Conservation (phyloP, 768 basidiomycete species). For the Trichaptum fuscoviolaceum region DNA sequence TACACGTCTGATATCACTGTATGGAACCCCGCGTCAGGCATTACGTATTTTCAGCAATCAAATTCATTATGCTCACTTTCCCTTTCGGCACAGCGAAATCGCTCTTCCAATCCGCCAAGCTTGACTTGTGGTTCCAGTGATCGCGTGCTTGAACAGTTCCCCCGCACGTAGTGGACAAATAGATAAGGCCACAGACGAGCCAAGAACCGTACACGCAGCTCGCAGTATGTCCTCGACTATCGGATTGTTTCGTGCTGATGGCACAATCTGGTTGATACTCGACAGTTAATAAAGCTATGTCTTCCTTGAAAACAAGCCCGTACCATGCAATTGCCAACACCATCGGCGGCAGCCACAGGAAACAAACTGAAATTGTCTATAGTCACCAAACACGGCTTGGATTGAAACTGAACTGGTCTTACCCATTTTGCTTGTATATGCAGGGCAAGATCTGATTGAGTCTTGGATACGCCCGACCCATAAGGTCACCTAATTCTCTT, state of each 20-base stretch:
- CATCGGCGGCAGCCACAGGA: conserved; percentile 31
- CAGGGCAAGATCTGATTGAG: background rate
- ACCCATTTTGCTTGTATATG: conserved; percentile 1
- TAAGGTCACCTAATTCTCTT: conserved; percentile 29
- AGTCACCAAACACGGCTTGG: background rate
- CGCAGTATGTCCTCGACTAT: conserved; percentile 42
- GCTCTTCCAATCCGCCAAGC: conserved; percentile 62
- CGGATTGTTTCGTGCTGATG: conserved; percentile 36
- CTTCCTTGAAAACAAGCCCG: conserved; percentile 5
- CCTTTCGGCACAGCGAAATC: conserved; percentile 44
- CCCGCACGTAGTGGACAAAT: conserved; percentile 33
- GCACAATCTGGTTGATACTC: conserved; percentile 30
- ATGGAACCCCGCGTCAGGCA: background rate
- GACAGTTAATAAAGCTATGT: background rate
- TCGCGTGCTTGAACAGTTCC: conserved; percentile 29
- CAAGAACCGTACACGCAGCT: conserved; percentile 47
- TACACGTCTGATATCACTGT: conserved; percentile 34
- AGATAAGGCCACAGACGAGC: conserved; percentile 43
- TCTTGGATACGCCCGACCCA: conserved; percentile 31
- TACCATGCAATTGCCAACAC: conserved; percentile 31
- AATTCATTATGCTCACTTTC: conserved; percentile 11
- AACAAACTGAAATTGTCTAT: conserved; percentile 18
- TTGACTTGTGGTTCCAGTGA: conserved; percentile 50
- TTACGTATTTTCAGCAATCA: background rate
- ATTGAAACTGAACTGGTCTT: background rate